Base-by-base conservation (phyloP, 495 filamentous ascomycete species). In the Diplogelasinospora grovesii region DNA sequence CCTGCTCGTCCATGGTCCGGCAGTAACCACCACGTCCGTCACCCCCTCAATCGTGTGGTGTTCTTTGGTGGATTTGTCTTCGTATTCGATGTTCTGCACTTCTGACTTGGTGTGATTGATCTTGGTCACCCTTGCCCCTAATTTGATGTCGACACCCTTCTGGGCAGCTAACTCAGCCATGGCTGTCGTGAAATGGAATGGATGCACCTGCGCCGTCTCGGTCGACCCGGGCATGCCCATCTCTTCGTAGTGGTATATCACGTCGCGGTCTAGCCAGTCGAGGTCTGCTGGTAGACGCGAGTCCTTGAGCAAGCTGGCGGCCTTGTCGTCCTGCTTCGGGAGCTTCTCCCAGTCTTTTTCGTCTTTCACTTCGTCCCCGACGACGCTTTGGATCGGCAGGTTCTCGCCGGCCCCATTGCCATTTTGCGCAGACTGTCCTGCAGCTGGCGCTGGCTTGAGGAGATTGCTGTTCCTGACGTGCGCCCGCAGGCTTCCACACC, bases 161-260 rank as follows among this genome's bases (percentile, higher is more conserved):
- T 88, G 78, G 43, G 74, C 69, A 7, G 90, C 88, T 13, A 98
- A 71, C 25, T 76, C 73, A 8, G 87, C 86, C 57, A 98, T 92
- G 3, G 84, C 73, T 0, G 78, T 95, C 3, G 90, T 98, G 51
- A 98, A 96, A 16, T 85, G 79, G 53, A 85, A 88, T 2, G 92
- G 92, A 59, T 97, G 92, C 5, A 97, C 92, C 58, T 97, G 92
- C 2, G 92, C 86, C 2, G 92, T 97, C 42, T 75, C 74, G 35
- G 65, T 68, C 10, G 50, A 53, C 4, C 74, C 75, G 0, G 83
- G 82, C 4, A 71, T 67, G 6, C 88, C 88, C 87, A 97, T 95
- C 52, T 82, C 78, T 26, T 85, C 80, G 52, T 95, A 98, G 10
- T 70, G 66, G 23, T 67, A 67, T 13, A 93, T 52, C 21, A 78